These are phyloP conservation scores for Laburnicola sp. DNA, from an alignment of 2,329 filamentous ascomycete genomes.

Conservation along the genomic window DNA sequence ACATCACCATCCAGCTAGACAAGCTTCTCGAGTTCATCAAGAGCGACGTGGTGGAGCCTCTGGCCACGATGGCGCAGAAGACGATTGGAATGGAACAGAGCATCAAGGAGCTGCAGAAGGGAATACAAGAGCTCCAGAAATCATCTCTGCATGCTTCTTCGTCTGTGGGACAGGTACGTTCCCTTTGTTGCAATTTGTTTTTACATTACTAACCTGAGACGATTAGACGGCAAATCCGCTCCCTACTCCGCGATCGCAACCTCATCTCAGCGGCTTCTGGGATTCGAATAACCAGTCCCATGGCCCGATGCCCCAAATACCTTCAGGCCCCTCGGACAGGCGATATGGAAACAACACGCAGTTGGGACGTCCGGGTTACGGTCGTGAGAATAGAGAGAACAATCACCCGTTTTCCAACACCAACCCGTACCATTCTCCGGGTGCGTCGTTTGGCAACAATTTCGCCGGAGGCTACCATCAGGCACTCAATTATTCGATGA, in stretches of 20 bases:
- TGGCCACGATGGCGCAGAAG: conserved; percentile 32
- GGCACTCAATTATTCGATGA: conserved; percentile 17
- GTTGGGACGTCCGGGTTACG: conserved; percentile 12
- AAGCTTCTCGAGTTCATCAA: conserved; percentile 32
- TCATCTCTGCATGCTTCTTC: conserved; percentile 13
- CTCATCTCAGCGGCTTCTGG: conserved; percentile 25
- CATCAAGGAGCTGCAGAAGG: conserved; percentile 33
- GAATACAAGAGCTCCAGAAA: conserved; percentile 30
- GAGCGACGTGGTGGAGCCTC: conserved; percentile 25
- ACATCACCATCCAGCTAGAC: conserved; percentile 30
- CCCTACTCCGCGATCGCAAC: conserved; percentile 30
- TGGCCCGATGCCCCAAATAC: conserved; percentile 16
- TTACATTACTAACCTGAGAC: background rate
- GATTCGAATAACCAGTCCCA: conserved; percentile 14
- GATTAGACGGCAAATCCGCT: conserved; percentile 7
- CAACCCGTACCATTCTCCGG: conserved; percentile 16
- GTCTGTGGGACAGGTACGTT: conserved; percentile 5
- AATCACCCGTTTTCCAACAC: conserved; percentile 1
- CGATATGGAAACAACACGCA: conserved; percentile 17
- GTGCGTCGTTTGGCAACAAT: conserved; percentile 20
- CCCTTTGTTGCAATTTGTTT: background rate
- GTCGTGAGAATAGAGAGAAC: conserved; percentile 30
- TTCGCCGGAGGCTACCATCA: conserved; percentile 24
- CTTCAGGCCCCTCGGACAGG: conserved; percentile 1
- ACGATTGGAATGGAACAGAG: conserved; percentile 24